Base-by-base conservation (phyloP, 331 rosid genomes). In the Saraca asoca region DNA sequence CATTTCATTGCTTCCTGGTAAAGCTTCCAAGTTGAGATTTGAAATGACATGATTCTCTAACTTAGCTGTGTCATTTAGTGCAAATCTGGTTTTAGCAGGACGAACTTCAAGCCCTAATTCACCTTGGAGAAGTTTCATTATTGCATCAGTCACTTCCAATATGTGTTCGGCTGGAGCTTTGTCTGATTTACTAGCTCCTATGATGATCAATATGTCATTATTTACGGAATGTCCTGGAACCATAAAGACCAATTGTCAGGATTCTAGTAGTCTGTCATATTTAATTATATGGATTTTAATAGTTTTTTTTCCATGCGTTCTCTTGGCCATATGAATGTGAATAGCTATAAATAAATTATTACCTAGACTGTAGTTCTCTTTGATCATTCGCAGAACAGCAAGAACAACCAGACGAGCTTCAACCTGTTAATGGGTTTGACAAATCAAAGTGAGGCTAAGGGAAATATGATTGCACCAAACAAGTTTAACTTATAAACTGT, bases 391-490 rank as follows among this genome's bases (percentile, higher is more conserved):
- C 69, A 90, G 89, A 78, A 90, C 96, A 0, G 97, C 96, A 12
- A 93, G 95, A 79, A 93, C 80, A 24, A 90, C 91, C 62, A 93
- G 79, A 51, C 96, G 97, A 68, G 97, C 98, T 86, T 93, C 98
- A 68, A 93, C 95, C 98, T 93, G 86, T 78, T 58, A 62, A 75
- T 66, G 58, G 51, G 54, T 58, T 72, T 52, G 48, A 71, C 48
- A 67, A 63, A 60, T 66, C 42, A 20, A n/a, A 19, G 41, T 64
- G 31, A 24, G 3, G 31, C 31, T 24, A 64, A 64, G 51, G 14
- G 68, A 53, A 55, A 2, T 43, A 60, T 39, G 74, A 73, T 46
- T 50, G 54, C 54, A 34, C 20, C 20, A 38, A 71, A 64, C 62
- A 67, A 53, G 49, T 79, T 12, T 35, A 59, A 52, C 66, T 13